phyloP scores from a whole-genome alignment of 78 protist species.

The Speleostelium caveatum region DNA sequence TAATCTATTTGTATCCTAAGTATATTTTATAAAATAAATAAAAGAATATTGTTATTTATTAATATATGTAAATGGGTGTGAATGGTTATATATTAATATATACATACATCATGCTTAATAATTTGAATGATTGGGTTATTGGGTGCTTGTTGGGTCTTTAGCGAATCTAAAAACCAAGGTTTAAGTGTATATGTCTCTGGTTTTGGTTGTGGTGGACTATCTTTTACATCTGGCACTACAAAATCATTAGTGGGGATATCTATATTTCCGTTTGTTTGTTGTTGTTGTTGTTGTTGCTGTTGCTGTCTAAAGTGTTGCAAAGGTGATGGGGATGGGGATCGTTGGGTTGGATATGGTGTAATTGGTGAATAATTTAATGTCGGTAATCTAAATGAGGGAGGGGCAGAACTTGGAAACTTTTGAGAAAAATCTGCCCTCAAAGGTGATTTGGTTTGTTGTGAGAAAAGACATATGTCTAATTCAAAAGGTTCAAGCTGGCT shows the following conservation, averaged over 20 bases:
- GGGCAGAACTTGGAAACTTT: too few relatives aligned
- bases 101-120: conserved; percentile 9
- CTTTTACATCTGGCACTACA: not conserved
- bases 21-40: not conserved
- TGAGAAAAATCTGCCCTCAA: too few relatives aligned
- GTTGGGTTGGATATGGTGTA: not conserved
- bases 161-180: conserved; percentile 18
- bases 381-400: too few relatives aligned
- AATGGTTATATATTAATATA: too few relatives aligned
- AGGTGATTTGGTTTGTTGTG: too few relatives aligned
- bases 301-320: not conserved
- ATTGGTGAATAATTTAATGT: too few relatives aligned
- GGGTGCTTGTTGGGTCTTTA: not conserved
- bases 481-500: too few relatives aligned
- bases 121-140: not conserved
- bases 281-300: not conserved
- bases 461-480: too few relatives aligned
- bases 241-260: not conserved
- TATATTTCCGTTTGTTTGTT: not conserved
- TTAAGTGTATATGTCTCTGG: too few relatives aligned
- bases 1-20: not conserved
- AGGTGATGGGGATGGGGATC: not conserved
- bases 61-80: too few relatives aligned
- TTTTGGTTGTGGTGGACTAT: too few relatives aligned
- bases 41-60: too few relatives aligned